Evolutionary conservation across 1,139 yeast genomes (phyloP).

Genomic region (Blastobotrys proliferans): DNA sequence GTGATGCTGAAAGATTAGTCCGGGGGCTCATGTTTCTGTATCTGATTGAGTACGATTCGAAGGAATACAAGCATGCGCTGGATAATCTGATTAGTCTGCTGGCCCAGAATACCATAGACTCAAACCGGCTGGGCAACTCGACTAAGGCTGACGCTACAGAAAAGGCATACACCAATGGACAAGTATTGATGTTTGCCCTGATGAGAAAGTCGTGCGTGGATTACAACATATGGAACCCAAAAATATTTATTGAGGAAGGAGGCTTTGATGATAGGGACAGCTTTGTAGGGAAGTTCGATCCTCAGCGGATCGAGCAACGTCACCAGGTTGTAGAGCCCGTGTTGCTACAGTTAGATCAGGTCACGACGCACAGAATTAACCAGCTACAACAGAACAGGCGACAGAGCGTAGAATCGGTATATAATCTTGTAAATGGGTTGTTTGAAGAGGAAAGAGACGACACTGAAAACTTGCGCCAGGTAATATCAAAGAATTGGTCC

Average conservation of each 20-base stretch:
- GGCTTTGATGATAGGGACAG: constrained; percentile 7
- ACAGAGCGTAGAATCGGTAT: not conserved
- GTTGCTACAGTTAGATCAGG: not conserved
- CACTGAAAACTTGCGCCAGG: not conserved
- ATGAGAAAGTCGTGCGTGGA: constrained; percentile 5
- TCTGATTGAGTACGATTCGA: constrained; percentile 4
- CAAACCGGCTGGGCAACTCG: not conserved
- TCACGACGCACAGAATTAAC: not conserved
- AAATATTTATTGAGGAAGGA: constrained; percentile 5
- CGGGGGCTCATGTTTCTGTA: constrained; percentile 10
- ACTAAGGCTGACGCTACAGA: not conserved
- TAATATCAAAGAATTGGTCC: constrained; percentile 7
- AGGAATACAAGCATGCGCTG: not conserved
- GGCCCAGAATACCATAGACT: not conserved
- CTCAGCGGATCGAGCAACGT: not conserved
- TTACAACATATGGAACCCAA: constrained; percentile 9
- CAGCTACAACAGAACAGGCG: not conserved
- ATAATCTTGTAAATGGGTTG: not conserved
- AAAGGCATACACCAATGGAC: constrained; percentile 1
- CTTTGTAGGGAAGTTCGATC: not conserved
- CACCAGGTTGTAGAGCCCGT: not conserved
- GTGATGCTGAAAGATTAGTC: constrained; percentile 6
- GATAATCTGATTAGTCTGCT: constrained; percentile 2
- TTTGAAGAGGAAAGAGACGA: constrained; percentile 2
- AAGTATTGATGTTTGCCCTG: constrained; percentile 4